These are phyloP conservation scores for Colletotrichum sp. DNA, from an alignment of 2,329 filamentous ascomycete species.

Conservation along the genomic window DNA sequence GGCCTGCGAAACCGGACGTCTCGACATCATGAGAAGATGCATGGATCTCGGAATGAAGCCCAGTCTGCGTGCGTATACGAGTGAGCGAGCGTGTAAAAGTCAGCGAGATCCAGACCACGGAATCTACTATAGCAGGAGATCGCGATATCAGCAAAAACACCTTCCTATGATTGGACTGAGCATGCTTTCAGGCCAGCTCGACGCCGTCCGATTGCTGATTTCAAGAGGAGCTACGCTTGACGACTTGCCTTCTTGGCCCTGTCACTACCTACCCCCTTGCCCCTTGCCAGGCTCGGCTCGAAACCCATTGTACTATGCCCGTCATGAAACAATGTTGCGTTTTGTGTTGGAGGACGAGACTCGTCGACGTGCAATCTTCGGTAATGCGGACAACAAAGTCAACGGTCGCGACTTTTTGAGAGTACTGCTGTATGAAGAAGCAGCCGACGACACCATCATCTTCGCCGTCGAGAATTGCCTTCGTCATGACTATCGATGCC, in stretches of 20 bases:
- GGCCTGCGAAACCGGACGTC: background rate
- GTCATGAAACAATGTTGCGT: background rate
- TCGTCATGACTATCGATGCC: background rate
- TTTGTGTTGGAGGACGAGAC: background rate
- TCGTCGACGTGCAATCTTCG: background rate
- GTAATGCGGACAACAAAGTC: background rate
- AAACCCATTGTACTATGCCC: background rate
- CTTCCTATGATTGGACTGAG: background rate
- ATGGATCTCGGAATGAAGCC: background rate
- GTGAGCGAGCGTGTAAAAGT: background rate
- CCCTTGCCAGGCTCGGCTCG: background rate
- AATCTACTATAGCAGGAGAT: background rate
- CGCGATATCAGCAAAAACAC: background rate
- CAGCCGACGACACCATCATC: background rate
- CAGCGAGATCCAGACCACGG: background rate
- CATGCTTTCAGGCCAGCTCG: background rate
- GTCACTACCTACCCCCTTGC: background rate
- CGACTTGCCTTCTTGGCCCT: background rate
- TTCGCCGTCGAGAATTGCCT: background rate
- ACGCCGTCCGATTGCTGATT: background rate
- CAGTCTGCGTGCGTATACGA: background rate
- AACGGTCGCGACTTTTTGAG: background rate
- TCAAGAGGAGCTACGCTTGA: background rate
- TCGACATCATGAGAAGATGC: background rate
- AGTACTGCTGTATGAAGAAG: background rate